These are phyloP conservation scores for Colletotrichum acutatum DNA, from an alignment of 2,329 filamentous ascomycete genomes.

Conservation along the genomic window DNA sequence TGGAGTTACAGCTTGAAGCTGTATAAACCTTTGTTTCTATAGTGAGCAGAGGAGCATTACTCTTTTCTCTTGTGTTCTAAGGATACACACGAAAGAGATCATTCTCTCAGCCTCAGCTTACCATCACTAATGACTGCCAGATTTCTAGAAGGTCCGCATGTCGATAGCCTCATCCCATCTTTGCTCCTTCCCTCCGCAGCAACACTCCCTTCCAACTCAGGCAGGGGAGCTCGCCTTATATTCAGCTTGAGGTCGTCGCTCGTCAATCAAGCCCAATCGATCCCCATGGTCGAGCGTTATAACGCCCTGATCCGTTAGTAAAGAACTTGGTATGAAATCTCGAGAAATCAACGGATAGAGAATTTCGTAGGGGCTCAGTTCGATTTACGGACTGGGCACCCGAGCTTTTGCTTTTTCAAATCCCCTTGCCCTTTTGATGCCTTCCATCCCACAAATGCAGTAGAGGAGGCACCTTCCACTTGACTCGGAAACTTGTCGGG, in stretches of 20 bases:
- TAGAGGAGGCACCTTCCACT: too few relatives aligned
- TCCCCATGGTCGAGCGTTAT: conserved; percentile 6
- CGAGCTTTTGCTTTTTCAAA: not conserved
- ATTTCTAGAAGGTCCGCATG: not conserved
- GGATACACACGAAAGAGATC: not conserved
- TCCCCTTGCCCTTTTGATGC: too few relatives aligned
- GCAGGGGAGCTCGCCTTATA: not conserved
- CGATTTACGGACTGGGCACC: not conserved
- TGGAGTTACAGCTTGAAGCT: too few relatives aligned
- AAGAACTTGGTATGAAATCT: conserved; percentile 21
- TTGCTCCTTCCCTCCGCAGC: not conserved
- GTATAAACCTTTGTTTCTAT: too few relatives aligned
- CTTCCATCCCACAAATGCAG: not conserved
- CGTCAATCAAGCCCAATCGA: conserved; percentile 3
- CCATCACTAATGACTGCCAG: not conserved
- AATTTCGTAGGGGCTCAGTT: conserved; percentile 1
- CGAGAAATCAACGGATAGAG: not conserved
- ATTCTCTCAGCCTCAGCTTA: not conserved
- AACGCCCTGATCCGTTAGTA: conserved; percentile 10
- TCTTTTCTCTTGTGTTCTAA: not conserved
- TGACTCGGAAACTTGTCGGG: too few relatives aligned
- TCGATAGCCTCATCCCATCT: not conserved
- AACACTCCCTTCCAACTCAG: not conserved
- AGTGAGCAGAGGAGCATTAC: too few relatives aligned
- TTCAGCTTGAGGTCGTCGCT: too few relatives aligned